Percentiles rank a stretch among this genome's conserved stretches.
These are phyloP conservation scores for Suhomyces kunorum DNA, from an alignment of 1,139 yeast genomes.

Conservation along the genomic window DNA sequence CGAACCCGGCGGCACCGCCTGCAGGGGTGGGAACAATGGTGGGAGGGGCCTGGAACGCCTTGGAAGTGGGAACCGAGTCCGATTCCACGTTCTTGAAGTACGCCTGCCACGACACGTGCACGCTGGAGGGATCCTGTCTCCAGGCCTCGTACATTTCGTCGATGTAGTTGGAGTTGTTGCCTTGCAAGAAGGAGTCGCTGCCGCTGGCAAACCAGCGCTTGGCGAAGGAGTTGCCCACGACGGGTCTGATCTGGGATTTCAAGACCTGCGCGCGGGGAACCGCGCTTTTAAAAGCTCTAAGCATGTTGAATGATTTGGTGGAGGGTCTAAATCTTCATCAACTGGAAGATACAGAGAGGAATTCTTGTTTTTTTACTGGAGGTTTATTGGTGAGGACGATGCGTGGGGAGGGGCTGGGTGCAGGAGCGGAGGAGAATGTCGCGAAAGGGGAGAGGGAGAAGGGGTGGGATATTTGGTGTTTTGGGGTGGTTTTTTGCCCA, in stretches of 20 bases:
- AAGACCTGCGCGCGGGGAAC: conserved; percentile 36
- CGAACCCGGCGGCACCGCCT: conserved; percentile 67
- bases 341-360: conserved; percentile 9
- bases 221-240: conserved; percentile 5
- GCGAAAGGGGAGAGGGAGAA: not conserved
- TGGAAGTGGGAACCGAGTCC: conserved; percentile 64
- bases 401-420: conserved; percentile 5
- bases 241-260: conserved; percentile 19
- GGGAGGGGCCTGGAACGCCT: conserved; percentile 90
- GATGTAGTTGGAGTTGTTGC: conserved; percentile 86
- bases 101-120: conserved; percentile 95
- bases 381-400: conserved; percentile 5
- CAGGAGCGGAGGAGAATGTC: conserved; percentile 1
- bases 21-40: conserved; percentile 74
- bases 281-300: conserved; percentile 47
- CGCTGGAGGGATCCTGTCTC: conserved; percentile 86
- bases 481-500: not conserved
- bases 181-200: conserved; percentile 75
- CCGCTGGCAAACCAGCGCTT: conserved; percentile 46
- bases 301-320: conserved; percentile 28
- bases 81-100: conserved; percentile 88
- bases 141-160: conserved; percentile 98
- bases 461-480: not conserved
- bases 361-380: conserved; percentile 2
- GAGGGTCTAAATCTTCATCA: conserved; percentile 12